Evolutionary conservation across 805 yeast species (phyloP), one percentile per base, ranked within the genome.

Genomic region (Yueomyces sp.): DNA sequence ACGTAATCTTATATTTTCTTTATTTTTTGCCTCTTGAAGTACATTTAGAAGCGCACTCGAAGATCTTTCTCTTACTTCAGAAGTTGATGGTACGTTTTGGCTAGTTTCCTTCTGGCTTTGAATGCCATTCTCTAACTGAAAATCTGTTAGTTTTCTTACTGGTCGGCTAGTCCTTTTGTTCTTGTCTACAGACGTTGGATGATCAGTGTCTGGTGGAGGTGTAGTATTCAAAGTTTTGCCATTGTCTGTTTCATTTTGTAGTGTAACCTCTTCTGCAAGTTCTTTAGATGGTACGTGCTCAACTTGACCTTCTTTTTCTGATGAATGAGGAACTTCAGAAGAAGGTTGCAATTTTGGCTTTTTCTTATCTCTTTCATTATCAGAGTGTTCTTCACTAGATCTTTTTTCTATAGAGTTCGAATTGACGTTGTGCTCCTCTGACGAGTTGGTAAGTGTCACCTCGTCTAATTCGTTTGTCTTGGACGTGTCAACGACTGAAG

Each of bases 11-110:
- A 52, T 49, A 3, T 51, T 54, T 38, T 63, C 67, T 34, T 47
- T 47, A 31, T 49, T 48, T 41, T 63, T 63, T 1, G 63, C 55
- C 27, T 56, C 52, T 34, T 53, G 59, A 6, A 65, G 57, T 4
- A 64, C 63, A 42, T 58, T 62, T 6, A 30, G 33, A 6, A 30
- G 9, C 9, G 9, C 9, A 30, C 9, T 6, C 6, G 9, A 6
- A 6, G 33, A 30, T 30, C 33, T 30, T 30, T 30, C 33, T 30
- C 33, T 30, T 19, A 19, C 19, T 19, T 19, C 19, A 19, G 19
- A 19, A 19, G 19, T 19, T 19, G 19, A 19, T 19, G 19, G 19
- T 19, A 19, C 19, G 19, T 19, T 19, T 19, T 19, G 19, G 19
- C 19, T 19, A 6, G 33, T 30, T 30, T 30, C 33, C 9, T 30